Base-by-base conservation (phyloP, 1,284 basidiomycete species). In the Ceratobasidium sp. region DNA sequence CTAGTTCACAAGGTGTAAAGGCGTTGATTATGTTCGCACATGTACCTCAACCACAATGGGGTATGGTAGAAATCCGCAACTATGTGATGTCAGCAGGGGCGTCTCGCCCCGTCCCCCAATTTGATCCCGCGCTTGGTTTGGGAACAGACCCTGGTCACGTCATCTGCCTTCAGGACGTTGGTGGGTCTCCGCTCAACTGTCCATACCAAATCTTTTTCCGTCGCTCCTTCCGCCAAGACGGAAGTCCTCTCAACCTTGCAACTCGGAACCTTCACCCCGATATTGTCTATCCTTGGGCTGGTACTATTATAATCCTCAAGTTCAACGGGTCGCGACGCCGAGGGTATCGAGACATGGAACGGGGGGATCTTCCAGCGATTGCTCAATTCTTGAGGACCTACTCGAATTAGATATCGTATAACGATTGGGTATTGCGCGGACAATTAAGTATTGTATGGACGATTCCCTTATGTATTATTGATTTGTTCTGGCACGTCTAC, bases 301-400 rank as follows among this genome's bases (percentile, higher is more conserved):
- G 64, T 8, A 73, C 72, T 43, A 38, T 73, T 8, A 43, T 93
- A 38, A 90, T 90, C 20, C 82, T 93, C 74, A 93, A 92, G 77
- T 92, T 89, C 79, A 91, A 87, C 72, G 91, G 91, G 49, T 88
- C 90, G 2, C 83, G 64, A 29, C 64, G 64, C 20, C 50, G 55
- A 38, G 52, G 50, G 47, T 67, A 67, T 27, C 40, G 40, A 20
- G 35, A 67, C 47, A 67, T 54, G 50, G 50, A 67, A 7, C 64
- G n/a, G 15, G 38, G 50, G 13, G 64, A 67, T 49, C 27, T 67
- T 7, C 49, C 50, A 10, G 38, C 38, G 50, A 55, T 67, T 32
- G 64, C 40, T 31, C 64, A 67, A 29, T 67, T 67, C 22, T 55
- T 67, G 20, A 67, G 64, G 27, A 67, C 64, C 38, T 67, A 67